Evolutionary conservation across 1,284 basidiomycete species (phyloP).

Genomic region (Vanrija sp.): DNA sequence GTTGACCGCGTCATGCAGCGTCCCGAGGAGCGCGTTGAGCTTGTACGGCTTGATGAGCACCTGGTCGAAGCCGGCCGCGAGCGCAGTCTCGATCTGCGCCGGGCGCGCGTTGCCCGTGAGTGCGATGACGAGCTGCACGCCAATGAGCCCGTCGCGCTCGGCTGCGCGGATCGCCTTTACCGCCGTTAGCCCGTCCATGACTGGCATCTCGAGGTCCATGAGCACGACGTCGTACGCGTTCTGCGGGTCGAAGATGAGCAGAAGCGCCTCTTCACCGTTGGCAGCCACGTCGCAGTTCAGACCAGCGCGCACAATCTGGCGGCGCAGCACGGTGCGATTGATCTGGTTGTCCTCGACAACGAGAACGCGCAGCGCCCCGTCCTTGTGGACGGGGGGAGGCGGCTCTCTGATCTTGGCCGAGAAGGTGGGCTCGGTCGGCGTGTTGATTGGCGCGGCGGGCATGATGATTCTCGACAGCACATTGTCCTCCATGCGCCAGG

Average conservation of each 20-base stretch:
- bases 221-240: constrained; percentile 28
- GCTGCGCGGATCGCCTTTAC: constrained; percentile 27
- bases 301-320: constrained; percentile 45
- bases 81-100: constrained; percentile 25
- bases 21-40: constrained; percentile 29
- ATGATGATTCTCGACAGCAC: background rate
- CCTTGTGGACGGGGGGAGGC: background rate
- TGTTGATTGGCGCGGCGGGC: background rate
- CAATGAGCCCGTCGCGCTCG: constrained; percentile 24
- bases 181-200: constrained; percentile 41
- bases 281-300: constrained; percentile 38
- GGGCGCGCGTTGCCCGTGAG: constrained; percentile 30
- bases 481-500: background rate
- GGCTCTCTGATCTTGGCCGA: constrained; percentile 6
- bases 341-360: constrained; percentile 50
- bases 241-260: constrained; percentile 20
- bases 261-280: constrained; percentile 46
- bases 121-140: constrained; percentile 18
- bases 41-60: constrained; percentile 40
- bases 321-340: constrained; percentile 48
- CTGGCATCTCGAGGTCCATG: constrained; percentile 43
- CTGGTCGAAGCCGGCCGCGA: constrained; percentile 32
- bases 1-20: constrained; percentile 17
- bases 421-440: background rate
- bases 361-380: constrained; percentile 21